phyloP scores from a whole-genome alignment of 2,329 filamentous ascomycete genomes.

The Hypoxylon sp. region DNA sequence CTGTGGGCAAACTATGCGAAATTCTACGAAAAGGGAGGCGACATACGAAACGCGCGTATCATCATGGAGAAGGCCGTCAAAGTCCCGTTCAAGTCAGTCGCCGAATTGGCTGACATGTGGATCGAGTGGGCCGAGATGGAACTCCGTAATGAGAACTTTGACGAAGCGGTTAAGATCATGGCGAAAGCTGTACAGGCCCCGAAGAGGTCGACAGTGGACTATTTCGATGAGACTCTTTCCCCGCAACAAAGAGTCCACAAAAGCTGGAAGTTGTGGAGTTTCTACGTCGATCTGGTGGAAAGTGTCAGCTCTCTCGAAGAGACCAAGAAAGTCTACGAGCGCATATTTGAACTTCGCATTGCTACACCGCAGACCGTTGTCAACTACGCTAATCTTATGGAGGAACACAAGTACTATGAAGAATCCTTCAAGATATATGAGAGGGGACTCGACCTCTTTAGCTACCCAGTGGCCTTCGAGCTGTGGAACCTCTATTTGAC shows the following conservation, averaged over 20 bases:
- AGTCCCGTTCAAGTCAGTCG: conserved; percentile 97
- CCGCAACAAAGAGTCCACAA: conserved; percentile 98
- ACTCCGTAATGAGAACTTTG: conserved; percentile 93
- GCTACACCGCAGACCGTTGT: conserved; percentile 98
- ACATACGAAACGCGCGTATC: conserved; percentile 84
- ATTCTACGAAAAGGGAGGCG: conserved; percentile 91
- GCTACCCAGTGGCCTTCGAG: conserved; percentile 97
- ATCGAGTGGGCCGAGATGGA: conserved; percentile 99
- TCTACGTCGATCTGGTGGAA: conserved; percentile 98
- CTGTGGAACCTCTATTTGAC: conserved; percentile 98
- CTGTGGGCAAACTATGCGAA: conserved; percentile 98
- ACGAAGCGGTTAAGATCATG: conserved; percentile 95
- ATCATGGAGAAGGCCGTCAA: conserved; percentile 99
- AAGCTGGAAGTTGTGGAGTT: conserved; percentile 99
- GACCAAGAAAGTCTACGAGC: conserved; percentile 93
- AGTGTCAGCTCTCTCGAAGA: conserved; percentile 92
- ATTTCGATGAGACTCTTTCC: conserved; percentile 93
- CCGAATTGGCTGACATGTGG: conserved; percentile 97
- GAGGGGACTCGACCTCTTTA: conserved; percentile 96
- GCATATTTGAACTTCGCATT: conserved; percentile 97
- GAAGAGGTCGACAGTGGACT: conserved; percentile 97
- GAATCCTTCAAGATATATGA: conserved; percentile 99
- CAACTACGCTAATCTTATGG: conserved; percentile 95
- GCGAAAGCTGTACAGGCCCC: conserved; percentile 97
- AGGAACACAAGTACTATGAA: conserved; percentile 95